phyloP scores from a whole-genome alignment of 169 alveolate genomes.

The Ichthyophthirius multifiliis region DNA sequence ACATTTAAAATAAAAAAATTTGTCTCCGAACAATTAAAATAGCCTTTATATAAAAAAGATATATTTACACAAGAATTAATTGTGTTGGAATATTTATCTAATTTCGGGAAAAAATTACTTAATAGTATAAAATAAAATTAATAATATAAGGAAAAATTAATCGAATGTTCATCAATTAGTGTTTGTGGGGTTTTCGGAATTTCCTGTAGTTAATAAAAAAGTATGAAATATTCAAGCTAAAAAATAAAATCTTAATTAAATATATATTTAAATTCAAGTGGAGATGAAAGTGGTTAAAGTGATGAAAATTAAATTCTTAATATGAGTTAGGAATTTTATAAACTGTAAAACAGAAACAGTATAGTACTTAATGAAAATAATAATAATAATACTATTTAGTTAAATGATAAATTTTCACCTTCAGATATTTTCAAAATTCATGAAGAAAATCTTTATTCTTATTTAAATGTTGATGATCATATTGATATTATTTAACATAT shows the following conservation, averaged over 20 bases:
- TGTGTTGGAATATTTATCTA: not conserved
- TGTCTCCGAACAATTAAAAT: not conserved
- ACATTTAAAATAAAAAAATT: not conserved
- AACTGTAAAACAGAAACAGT: too few relatives aligned
- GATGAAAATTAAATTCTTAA: too few relatives aligned
- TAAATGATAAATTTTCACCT: too few relatives aligned
- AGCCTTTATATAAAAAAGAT: not conserved
- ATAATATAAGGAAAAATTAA: not conserved
- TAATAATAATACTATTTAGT: too few relatives aligned
- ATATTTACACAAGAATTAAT: not conserved
- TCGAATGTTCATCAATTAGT: not conserved
- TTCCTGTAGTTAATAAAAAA: not conserved
- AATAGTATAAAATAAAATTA: not conserved
- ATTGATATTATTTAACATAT: not conserved
- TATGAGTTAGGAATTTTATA: too few relatives aligned
- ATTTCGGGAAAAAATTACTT: not conserved
- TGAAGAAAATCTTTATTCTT: not conserved
- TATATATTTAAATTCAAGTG: not conserved
- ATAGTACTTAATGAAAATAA: too few relatives aligned
- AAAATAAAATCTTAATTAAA: not conserved
- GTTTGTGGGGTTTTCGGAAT: not conserved
- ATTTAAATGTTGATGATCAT: conserved; percentile 1
- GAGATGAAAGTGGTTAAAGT: not conserved
- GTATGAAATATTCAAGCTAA: too few relatives aligned
- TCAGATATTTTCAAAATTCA: not conserved